Percentiles rank a stretch among this genome's conserved stretches.
Evolutionary conservation across 805 yeast species (phyloP).

Genomic region (Candida ulmi): DNA sequence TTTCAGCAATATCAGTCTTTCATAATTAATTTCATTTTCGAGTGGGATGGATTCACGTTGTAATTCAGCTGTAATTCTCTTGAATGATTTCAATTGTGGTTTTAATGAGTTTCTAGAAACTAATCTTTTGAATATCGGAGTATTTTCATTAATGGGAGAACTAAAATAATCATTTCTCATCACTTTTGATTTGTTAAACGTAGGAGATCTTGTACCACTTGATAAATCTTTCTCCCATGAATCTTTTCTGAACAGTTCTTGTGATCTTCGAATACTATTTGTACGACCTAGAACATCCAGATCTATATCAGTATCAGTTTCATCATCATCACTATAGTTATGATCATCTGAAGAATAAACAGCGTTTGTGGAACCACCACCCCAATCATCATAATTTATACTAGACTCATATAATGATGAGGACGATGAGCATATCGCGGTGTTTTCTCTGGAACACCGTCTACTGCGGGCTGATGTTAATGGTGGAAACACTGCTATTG

Average conservation of each 20-base stretch:
- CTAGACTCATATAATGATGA: constrained; percentile 8
- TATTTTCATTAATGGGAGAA: constrained; percentile 11
- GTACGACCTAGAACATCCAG: constrained; percentile 7
- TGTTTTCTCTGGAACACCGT: neutral
- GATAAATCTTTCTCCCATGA: constrained; percentile 3
- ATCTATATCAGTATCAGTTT: constrained; percentile 13
- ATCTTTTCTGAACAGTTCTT: constrained; percentile 9
- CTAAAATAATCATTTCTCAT: constrained; percentile 7
- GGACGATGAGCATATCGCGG: constrained; percentile 5
- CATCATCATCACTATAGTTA: constrained; percentile 8
- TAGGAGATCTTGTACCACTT: constrained; percentile 10
- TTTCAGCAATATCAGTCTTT: constrained; percentile 20
- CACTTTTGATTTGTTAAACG: neutral
- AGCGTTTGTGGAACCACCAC: constrained; percentile 4
- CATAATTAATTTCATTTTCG: constrained; percentile 23
- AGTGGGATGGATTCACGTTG: constrained; percentile 20
- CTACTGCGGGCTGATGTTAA: neutral
- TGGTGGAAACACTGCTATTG: neutral
- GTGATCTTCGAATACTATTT: constrained; percentile 7
- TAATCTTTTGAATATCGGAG: constrained; percentile 24
- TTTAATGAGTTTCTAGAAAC: constrained; percentile 18
- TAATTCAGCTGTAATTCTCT: constrained; percentile 19
- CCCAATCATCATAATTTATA: neutral
- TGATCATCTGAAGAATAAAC: constrained; percentile 2
- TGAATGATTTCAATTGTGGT: constrained; percentile 23